Evolutionary conservation across 1,284 basidiomycete genomes (phyloP).

Genomic region (Leccinum ponderosum): DNA sequence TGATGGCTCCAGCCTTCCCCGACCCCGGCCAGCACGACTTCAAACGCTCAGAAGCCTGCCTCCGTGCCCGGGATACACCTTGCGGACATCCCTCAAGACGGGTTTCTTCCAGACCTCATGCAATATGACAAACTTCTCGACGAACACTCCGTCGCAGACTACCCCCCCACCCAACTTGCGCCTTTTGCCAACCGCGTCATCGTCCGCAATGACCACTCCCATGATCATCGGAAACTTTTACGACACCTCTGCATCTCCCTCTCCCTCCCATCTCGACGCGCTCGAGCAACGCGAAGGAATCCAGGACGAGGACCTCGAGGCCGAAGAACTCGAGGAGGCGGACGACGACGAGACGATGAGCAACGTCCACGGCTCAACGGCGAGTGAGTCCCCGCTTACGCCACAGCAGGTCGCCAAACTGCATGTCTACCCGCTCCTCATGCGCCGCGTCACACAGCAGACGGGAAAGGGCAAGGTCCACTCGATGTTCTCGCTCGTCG

Average conservation of each 20-base stretch:
- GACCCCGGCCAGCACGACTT: neutral
- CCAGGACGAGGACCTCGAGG: constrained; percentile 9
- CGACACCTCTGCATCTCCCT: constrained; percentile 11
- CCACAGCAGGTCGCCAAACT: constrained; percentile 37
- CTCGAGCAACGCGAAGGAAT: constrained; percentile 7
- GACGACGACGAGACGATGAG: constrained; percentile 26
- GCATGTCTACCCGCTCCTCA: constrained; percentile 59
- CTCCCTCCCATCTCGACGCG: constrained; percentile 2
- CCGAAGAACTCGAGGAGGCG: constrained; percentile 20
- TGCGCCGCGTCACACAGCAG: constrained; percentile 73
- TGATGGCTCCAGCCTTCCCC: constrained; percentile 18
- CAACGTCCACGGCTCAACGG: constrained; percentile 21
- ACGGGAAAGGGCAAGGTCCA: constrained; percentile 86
- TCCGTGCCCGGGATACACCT: constrained; percentile 22
- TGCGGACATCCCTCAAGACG: constrained; percentile 23
- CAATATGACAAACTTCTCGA: constrained; percentile 60
- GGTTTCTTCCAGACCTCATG: constrained; percentile 58
- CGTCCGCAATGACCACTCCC: constrained; percentile 57
- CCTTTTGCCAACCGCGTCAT: constrained; percentile 60
- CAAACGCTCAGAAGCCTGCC: neutral
- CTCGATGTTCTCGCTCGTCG: constrained; percentile 65
- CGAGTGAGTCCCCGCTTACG: constrained; percentile 22
- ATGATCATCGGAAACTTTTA: constrained; percentile 31
- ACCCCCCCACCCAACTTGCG: constrained; percentile 49
- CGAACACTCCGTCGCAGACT: constrained; percentile 50